phyloP scores from a whole-genome alignment of 768 basidiomycete species.

The Leucosporidium scottii region DNA sequence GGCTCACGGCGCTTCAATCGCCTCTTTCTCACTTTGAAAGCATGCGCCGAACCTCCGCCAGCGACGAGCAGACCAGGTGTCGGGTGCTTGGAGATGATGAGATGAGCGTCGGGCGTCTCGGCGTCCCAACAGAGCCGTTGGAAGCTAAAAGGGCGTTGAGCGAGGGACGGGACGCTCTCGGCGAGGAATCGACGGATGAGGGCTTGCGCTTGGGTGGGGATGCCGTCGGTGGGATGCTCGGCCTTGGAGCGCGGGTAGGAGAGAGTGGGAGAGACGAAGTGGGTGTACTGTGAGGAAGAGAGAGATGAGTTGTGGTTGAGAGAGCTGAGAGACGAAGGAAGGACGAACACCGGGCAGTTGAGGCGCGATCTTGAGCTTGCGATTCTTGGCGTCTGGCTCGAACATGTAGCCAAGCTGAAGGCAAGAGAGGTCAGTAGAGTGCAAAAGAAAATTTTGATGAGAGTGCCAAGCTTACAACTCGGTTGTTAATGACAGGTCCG shows the following conservation, averaged over 20 bases:
- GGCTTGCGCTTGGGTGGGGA: constrained; percentile 7
- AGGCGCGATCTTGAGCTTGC: constrained; percentile 13
- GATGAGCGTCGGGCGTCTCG: constrained; percentile 12
- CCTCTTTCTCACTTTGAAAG: not conserved
- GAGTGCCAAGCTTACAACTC: not conserved
- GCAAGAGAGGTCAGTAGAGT: too few relatives aligned
- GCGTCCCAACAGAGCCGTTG: constrained; percentile 23
- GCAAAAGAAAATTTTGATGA: too few relatives aligned
- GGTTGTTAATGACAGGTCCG: constrained; percentile 24
- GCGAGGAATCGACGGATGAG: constrained; percentile 9
- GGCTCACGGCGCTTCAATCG: too few relatives aligned
- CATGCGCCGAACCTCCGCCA: constrained; percentile 15
- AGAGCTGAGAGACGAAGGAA: not conserved
- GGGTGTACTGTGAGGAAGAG: constrained; percentile 4
- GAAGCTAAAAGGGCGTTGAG: constrained; percentile 7
- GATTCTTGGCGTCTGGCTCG: constrained; percentile 10
- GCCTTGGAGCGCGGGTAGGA: constrained; percentile 12
- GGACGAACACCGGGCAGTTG: not conserved
- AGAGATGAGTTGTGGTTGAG: not conserved
- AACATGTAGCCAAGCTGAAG: constrained; percentile 17
- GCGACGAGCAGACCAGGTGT: constrained; percentile 5
- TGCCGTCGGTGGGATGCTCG: constrained; percentile 14
- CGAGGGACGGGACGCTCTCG: constrained; percentile 3
- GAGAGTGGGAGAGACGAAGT: constrained; percentile 11
- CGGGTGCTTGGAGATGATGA: constrained; percentile 13